Percentiles rank a stretch among this genome's conserved stretches.
Conservation (phyloP, 306 rosid genomes). For the Lathyrus oleraceus region DNA sequence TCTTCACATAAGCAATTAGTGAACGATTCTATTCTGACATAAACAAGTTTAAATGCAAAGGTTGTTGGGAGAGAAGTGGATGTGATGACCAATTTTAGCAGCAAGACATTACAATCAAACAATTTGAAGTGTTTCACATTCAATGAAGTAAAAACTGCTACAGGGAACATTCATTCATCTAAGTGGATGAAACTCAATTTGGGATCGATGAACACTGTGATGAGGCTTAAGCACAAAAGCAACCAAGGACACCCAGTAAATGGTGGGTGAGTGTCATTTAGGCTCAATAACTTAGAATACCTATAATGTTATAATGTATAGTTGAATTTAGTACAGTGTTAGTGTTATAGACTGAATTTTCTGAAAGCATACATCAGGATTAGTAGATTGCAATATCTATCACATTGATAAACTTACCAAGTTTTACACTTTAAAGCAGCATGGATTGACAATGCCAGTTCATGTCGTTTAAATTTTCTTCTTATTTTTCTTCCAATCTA, state of each 20-base stretch:
- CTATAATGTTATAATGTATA: no score
- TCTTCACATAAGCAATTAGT: background rate
- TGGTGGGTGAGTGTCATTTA: constrained; percentile 76
- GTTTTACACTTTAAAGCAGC: no score
- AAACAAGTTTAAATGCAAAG: constrained; percentile 50
- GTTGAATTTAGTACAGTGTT: no score
- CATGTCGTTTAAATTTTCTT: no score
- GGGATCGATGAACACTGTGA: constrained; percentile 90
- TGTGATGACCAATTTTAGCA: constrained; percentile 38
- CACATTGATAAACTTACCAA: no score
- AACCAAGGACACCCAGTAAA: constrained; percentile 79
- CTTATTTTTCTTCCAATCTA: no score
- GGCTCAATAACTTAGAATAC: no score
- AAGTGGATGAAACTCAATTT: constrained; percentile 76
- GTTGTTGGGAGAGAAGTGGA: constrained; percentile 33
- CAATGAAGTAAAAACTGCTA: constrained; percentile 72
- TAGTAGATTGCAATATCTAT: no score
- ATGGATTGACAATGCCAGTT: no score
- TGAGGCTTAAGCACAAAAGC: constrained; percentile 75
- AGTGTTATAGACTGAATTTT: no score
- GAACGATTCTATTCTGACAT: constrained; percentile 7
- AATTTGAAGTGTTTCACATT: constrained; percentile 69
- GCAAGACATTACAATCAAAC: constrained; percentile 54
- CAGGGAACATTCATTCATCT: constrained; percentile 95
- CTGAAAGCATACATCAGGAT: no score